Base-by-base conservation (phyloP, 441 rosid genomes). In the Syzygium syzygioides region DNA sequence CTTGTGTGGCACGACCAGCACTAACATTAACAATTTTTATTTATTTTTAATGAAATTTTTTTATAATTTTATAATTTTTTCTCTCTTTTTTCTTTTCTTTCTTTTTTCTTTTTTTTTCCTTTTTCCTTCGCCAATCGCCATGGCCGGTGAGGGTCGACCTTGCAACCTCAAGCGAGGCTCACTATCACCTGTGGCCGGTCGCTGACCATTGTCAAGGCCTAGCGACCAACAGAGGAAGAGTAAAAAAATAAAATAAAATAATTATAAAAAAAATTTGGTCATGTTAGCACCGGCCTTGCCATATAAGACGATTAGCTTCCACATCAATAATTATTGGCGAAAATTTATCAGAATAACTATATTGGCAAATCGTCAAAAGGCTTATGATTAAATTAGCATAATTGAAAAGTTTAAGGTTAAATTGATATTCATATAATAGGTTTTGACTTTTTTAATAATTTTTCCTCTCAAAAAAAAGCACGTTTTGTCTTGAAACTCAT, bases 341-440 rank as follows among this genome's bases (percentile, higher is more conserved):
- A 64, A 64, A 7, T 15, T 64, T 5, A 64, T 64, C 1, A 2
- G 6, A 62, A 17, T 8, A 7, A 30, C 1, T 30, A 64, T 0
- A 30, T 15, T 15, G 6, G 1, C 23, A 30, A 30, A 30, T 30
- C 6, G 4, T 64, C 6, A 64, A 0, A 62, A 62, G 1, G 2
- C 14, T 17, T 62, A n/a, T 0, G 8, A 62, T 0, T 1, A 62
- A 62, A 62, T n/a, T 62, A 2, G 0, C 2, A 62, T 0, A 7
- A 0, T 62, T 14, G 1, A 62, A 62, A n/a, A 25, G 34, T 62
- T 62, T 62, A 62, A 1, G 0, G 1, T 62, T 2, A 0, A 54
- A 64, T 64, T 30, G 32, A 2, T 0, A 62, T 6, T 0, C 0
- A 0, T 7, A 62, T 0, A 62, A 14, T n/a, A 62, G 0, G 1